Evolutionary conservation across 257 asterid species (phyloP), one percentile per base, ranked within the genome.

Genomic region (Linaria vulgaris): DNA sequence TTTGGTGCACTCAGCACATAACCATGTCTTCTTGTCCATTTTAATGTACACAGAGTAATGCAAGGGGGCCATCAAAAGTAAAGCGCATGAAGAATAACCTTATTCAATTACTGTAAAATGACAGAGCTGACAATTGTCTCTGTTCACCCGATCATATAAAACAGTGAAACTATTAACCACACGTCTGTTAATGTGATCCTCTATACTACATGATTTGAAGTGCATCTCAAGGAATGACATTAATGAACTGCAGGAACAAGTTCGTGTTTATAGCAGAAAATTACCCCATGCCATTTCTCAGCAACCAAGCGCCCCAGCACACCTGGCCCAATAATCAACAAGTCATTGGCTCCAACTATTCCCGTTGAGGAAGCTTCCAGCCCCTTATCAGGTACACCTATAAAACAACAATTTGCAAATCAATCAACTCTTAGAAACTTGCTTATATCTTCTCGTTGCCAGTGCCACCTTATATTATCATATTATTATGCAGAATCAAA

Each of bases 311-410:
- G 96, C 37, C 99, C 99, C 54, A 92, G 78, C 72, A 92, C 97
- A 48, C 99, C 99, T 3, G 99, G 97, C 65, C 99, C 99, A 66
- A 92, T 85, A 43, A 92, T 90, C 83, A 92, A 74, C 78, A 92
- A 79, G 68, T 92, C 96, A 72, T 71, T 69, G 60, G 83, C 83
- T 75, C 96, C 97, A 65, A 87, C 63, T 7, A 53, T 45, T 58
- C 75, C 63, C 24, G 80, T 58, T 27, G 94, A 76, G 17, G 84
- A 78, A 80, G 74, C 82, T 70, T 78, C 82, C 78, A 74, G n/a
- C 31, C 79, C 83, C 19, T 76, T 75, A 62, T 70, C 63, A 38
- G 81, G 78, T 25, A 68, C 80, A 66, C 80, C 96, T 85, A 71
- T 75, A 71, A 44, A 7, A 60, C 41, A 34, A 4, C 41, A 34